Base-by-base conservation (phyloP, 2,329 filamentous ascomycete genomes). In the Fusarium avenaceum region DNA sequence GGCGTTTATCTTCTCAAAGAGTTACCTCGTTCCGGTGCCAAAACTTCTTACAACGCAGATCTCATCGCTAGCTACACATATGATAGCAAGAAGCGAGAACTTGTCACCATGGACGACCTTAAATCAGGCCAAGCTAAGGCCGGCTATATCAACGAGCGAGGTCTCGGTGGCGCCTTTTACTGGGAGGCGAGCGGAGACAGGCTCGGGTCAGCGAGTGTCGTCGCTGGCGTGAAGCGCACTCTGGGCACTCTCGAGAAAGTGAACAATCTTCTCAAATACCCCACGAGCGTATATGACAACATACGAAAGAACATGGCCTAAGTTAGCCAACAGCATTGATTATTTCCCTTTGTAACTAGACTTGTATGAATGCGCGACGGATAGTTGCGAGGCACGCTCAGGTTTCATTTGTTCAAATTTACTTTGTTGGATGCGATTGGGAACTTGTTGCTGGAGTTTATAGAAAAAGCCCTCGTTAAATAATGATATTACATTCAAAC, bases 161-260 rank as follows among this genome's bases (percentile, higher is more conserved):
- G 85, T 0, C 84, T 96, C 2, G 92, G 91, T 2, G 93, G 93
- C 14, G 89, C 87, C 1, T 92, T 96, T 83, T 96, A 91, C 86
- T 97, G 93, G 93, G 92, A 96, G 78, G 90, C 88, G 11, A 91
- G 87, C 68, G 89, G 88, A 14, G 93, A 96, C 73, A 81, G 77
- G 67, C 70, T 65, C 1, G 85, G 82, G 32, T 74, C 72, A 2
- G 65, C 72, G 20, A 93, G 90, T 71, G 79, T 96, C 65, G 87
- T 92, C 20, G 76, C 79, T 19, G 84, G 84, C 9, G 74, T 87
- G 64, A 82, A 84, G 4, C 78, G 77, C 39, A 75, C 71, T 5
- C 76, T 90, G 64, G 83, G 83, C 8, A 67, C 66, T 4, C 76
- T 90, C 13, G 87, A 90, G 24, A 70, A 74, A 44, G 79, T 76